Percentiles rank a stretch among this genome's conserved stretches.
Evolutionary conservation across 2,329 filamentous ascomycete genomes (phyloP).

Genomic region (Exophiala oligosperma): DNA sequence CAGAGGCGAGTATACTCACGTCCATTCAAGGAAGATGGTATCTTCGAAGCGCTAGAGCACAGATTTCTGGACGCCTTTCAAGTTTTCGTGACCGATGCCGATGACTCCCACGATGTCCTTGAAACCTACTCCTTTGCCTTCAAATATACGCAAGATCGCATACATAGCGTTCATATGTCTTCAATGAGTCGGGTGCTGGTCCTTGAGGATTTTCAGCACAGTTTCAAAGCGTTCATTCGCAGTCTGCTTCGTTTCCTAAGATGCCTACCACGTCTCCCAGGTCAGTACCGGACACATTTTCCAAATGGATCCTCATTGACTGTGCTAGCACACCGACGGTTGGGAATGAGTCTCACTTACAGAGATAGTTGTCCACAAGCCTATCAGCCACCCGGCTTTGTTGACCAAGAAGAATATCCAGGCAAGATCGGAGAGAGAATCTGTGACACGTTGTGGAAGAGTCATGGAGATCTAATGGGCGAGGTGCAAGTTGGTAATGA

Average conservation of each 20-base stretch:
- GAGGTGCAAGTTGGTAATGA: slow-evolving; percentile 18
- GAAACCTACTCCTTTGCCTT: slow-evolving; percentile 54
- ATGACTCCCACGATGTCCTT: slow-evolving; percentile 41
- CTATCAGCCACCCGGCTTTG: slow-evolving; percentile 38
- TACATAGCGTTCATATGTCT: slow-evolving; percentile 33
- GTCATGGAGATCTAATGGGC: slow-evolving; percentile 6
- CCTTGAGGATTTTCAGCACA: slow-evolving; percentile 39
- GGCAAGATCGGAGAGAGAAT: slow-evolving; percentile 7
- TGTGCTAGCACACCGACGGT: slow-evolving; percentile 31
- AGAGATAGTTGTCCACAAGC: slow-evolving; percentile 39
- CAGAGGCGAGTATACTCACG: slow-evolving; percentile 28
- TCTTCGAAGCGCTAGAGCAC: slow-evolving; percentile 47
- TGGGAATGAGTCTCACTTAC: slow-evolving; percentile 49
- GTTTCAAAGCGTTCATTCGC: slow-evolving; percentile 45
- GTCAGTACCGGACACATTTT: slow-evolving; percentile 31
- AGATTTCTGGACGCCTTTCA: slow-evolving; percentile 48
- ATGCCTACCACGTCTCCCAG: slow-evolving; percentile 43
- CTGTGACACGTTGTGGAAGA: slow-evolving; percentile 13
- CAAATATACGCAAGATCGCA: slow-evolving; percentile 40
- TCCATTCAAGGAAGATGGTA: slow-evolving; percentile 47
- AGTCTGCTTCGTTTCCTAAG: slow-evolving; percentile 40
- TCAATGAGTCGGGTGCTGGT: slow-evolving; percentile 34
- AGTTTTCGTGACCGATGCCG: slow-evolving; percentile 46
- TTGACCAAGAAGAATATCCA: slow-evolving; percentile 13
- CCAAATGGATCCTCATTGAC: slow-evolving; percentile 2